These are phyloP conservation scores for Coix lacrymajobi DNA, from an alignment of 176 grass and related monocot genomes.

Conservation along the genomic window DNA sequence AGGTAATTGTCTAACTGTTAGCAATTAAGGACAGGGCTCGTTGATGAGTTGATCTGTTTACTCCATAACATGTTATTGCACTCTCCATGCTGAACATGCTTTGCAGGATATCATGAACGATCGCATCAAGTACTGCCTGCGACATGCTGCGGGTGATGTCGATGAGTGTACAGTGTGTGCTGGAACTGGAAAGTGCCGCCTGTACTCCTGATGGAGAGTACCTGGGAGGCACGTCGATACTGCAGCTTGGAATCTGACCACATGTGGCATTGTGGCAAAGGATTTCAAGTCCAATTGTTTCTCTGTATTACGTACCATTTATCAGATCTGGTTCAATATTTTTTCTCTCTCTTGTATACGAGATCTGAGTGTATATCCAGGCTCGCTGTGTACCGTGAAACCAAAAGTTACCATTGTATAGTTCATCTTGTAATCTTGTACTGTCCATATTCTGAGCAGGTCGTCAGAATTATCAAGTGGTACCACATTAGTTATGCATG, in stretches of 20 bases:
- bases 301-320: neutral
- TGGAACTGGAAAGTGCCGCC: constrained; percentile 69
- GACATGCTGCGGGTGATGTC: constrained; percentile 52
- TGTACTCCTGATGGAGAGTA: constrained; percentile 32
- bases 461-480: neutral
- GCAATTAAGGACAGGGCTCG: neutral
- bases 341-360: neutral
- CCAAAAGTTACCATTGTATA: neutral
- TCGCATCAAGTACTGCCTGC: constrained; percentile 85
- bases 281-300: neutral
- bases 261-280: neutral
- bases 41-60: neutral
- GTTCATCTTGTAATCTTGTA: neutral
- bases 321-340: neutral
- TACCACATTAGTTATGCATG: no score
- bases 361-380: neutral
- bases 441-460: neutral
- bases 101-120: constrained; percentile 84
- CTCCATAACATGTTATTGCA: neutral
- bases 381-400: neutral
- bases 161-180: constrained; percentile 72
- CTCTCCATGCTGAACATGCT: neutral
- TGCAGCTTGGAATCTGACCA: neutral
- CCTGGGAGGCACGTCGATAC: neutral
- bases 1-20: neutral